A percentile compares a stretch with the other conserved stretches of the same genome.
Evolutionary conservation across 371 early-diverging fungal species (phyloP).

Genomic region (Actinomortierella ambigua): DNA sequence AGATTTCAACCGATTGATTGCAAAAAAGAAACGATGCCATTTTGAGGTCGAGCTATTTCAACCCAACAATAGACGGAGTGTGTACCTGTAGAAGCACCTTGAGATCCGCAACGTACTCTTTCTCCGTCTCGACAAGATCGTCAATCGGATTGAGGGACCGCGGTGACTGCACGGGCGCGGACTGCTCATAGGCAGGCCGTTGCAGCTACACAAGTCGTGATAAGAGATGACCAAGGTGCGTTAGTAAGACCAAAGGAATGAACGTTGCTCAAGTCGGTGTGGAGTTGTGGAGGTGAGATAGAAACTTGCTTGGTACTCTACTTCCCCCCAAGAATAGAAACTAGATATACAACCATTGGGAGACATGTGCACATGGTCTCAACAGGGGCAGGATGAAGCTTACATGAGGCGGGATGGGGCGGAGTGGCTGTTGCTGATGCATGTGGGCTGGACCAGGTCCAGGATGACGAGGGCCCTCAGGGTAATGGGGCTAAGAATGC

Average conservation of each 20-base stretch:
- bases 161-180: constrained; percentile 22
- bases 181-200: constrained; percentile 39
- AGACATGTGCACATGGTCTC: too few relatives aligned
- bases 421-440: too few relatives aligned
- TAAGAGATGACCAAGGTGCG: not conserved
- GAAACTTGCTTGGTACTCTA: too few relatives aligned
- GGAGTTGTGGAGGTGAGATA: too few relatives aligned
- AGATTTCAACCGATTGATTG: not conserved
- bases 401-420: too few relatives aligned
- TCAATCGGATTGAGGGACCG: constrained; percentile 39
- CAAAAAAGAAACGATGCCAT: not conserved
- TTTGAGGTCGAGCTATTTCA: not conserved
- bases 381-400: too few relatives aligned
- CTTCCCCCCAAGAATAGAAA: too few relatives aligned
- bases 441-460: too few relatives aligned
- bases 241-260: too few relatives aligned
- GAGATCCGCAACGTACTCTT: constrained; percentile 41
- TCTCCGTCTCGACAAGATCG: constrained; percentile 41
- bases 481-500: too few relatives aligned
- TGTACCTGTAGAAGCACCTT: constrained; percentile 43
- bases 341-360: too few relatives aligned
- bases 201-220: constrained; percentile 20
- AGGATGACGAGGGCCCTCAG: too few relatives aligned
- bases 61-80: not conserved
- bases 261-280: not conserved